Base-by-base conservation (phyloP, 495 filamentous ascomycete species). In the Aspergillus biplanus region DNA sequence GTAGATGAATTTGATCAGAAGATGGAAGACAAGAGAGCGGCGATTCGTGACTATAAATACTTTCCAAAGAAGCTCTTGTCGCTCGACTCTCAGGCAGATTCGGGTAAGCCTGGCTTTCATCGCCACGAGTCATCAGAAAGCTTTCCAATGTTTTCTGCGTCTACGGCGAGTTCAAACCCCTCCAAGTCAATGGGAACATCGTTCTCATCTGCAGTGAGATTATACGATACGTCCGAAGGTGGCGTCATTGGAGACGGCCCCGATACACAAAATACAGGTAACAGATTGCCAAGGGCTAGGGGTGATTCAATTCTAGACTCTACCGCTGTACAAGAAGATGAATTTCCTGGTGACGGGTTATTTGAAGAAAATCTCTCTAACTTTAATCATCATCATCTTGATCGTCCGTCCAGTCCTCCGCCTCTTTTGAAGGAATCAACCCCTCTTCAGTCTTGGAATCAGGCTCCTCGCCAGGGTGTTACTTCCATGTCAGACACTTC, bases 121-220 rank as follows among this genome's bases (percentile, higher is more conserved):
- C 83, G 89, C 21, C 88, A 89, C 52, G 87, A 92, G 64, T 96
- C 92, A 2, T 84, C 87, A 27, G 92, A 94, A 63, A 93, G 90
- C 66, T 92, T 92, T 65, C 85, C 89, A 35, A 86, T 95, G 79
- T 92, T 96, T 71, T 92, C 89, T n/a, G 83, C 88, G 7, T 93
- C 91, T 3, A 86, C 87, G 12, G 85, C 87, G 16, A 87, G 86
- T 52, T 84, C 81, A 5, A 73, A 81, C 42, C 80, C 76, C 37
- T 74, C 76, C 5, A 80, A 77, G 58, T 84, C 80, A 35, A 63
- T 76, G 0, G 75, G 67, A 5, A 75, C 75, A 31, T 84, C 82
- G 3, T 80, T 77, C 15, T 78, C 74, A 18, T 76, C 79, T 34
- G 73, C 65, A 15, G 59, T 65, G 11, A 70, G 55, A 50, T 54